Percentiles rank a stretch among this genome's conserved stretches.
Conservation (phyloP, 2,329 filamentous ascomycete species). For the Colletotrichum shisoi region DNA sequence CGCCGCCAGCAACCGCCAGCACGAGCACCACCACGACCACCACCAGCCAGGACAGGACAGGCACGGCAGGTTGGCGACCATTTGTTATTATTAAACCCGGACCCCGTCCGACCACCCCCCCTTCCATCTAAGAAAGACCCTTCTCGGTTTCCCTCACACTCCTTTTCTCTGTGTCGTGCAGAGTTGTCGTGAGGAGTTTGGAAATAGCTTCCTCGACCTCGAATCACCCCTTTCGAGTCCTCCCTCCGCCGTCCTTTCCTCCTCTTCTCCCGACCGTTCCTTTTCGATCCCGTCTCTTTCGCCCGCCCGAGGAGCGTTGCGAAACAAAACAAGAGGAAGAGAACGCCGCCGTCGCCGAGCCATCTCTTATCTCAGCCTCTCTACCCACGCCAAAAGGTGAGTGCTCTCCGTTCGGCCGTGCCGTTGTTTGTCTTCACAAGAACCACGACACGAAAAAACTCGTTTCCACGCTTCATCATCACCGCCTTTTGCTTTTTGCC, state of each 20-base stretch:
- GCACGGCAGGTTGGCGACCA: conserved; percentile 29
- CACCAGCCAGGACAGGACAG: conserved; percentile 8
- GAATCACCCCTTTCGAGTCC: conserved; percentile 17
- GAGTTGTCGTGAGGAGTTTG: conserved; percentile 38
- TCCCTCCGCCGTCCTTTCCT: background rate
- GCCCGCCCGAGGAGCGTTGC: conserved; percentile 5
- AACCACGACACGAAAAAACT: conserved; percentile 18
- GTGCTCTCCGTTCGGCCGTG: conserved; percentile 27
- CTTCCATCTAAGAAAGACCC: conserved; percentile 37
- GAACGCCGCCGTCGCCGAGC: conserved; percentile 24
- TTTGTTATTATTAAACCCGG: conserved; percentile 43
- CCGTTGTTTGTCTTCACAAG: conserved; percentile 15
- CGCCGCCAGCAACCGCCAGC: conserved; percentile 8
- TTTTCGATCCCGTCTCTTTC: background rate
- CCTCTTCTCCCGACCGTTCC: background rate
- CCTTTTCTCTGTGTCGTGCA: conserved; percentile 38
- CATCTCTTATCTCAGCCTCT: conserved; percentile 18
- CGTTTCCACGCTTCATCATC: conserved; percentile 15
- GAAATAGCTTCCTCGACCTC: conserved; percentile 39
- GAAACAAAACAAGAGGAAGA: conserved; percentile 17
- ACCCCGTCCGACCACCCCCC: conserved; percentile 42
- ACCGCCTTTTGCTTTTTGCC: conserved; percentile 18
- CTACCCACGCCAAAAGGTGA: conserved; percentile 21
- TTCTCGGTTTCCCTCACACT: conserved; percentile 37
- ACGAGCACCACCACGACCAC: conserved; percentile 11